Evolutionary conservation across 352 stramenopile species (phyloP).

Genomic region (Phytophthora colocasiae): DNA sequence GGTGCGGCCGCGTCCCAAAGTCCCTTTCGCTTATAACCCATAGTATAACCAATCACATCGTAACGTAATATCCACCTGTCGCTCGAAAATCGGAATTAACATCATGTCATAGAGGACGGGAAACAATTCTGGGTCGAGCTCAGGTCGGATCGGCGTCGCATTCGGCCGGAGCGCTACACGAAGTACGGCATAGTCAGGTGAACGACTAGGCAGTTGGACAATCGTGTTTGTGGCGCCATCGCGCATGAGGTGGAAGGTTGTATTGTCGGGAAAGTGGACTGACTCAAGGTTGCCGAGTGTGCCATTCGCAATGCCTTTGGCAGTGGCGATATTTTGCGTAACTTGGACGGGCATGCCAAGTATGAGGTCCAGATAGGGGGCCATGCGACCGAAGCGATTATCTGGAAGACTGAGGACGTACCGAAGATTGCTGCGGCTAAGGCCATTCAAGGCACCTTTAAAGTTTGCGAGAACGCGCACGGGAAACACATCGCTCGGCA

Average conservation of each 20-base stretch:
- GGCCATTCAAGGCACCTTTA: neutral
- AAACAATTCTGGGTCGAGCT: neutral
- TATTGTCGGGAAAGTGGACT: neutral
- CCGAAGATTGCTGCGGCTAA: no score
- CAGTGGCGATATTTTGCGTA: constrained; percentile 9
- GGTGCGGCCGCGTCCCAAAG: no score
- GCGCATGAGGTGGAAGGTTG: constrained; percentile 5
- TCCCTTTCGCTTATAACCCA: no score
- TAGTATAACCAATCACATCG: no score
- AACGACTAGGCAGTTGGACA: neutral
- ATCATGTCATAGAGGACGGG: no score
- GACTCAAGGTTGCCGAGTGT: neutral
- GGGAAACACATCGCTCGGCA: neutral
- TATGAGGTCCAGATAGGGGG: constrained; percentile 23
- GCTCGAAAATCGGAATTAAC: no score
- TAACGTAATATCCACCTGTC: no score
- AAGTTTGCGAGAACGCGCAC: constrained; percentile 2
- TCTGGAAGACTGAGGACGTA: constrained; percentile 1
- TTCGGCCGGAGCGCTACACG: neutral
- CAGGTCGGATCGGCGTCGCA: constrained; percentile 2
- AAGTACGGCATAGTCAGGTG: constrained; percentile 3
- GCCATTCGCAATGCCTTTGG: constrained; percentile 1
- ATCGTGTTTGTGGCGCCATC: constrained; percentile 4
- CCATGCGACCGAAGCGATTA: constrained; percentile 10
- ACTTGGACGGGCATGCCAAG: constrained; percentile 28